These are phyloP conservation scores for Candida mesenterica DNA, from an alignment of 1,139 yeast species.

Conservation along the genomic window DNA sequence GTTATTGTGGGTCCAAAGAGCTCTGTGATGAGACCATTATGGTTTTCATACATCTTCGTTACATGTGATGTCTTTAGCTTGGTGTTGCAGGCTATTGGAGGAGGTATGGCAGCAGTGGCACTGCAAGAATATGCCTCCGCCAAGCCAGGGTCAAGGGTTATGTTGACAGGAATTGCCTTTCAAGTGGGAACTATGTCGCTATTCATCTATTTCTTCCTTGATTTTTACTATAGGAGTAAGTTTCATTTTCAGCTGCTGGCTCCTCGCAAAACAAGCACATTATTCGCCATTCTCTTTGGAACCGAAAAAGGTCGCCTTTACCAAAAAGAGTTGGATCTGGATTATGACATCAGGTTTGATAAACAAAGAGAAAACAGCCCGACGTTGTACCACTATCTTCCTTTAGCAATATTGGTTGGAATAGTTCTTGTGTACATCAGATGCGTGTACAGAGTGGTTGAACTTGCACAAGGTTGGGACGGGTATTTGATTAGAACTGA, in stretches of 20 bases:
- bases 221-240: slow-evolving; percentile 25
- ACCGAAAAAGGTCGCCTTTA: slow-evolving; percentile 20
- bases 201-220: slow-evolving; percentile 26
- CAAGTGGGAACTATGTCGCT: slow-evolving; percentile 39
- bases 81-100: slow-evolving; percentile 38
- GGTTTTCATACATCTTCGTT: slow-evolving; percentile 37
- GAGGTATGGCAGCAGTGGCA: slow-evolving; percentile 32
- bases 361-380: slow-evolving; percentile 16
- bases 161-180: slow-evolving; percentile 40
- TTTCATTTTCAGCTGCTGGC: slow-evolving; percentile 15
- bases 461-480: slow-evolving; percentile 33
- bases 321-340: slow-evolving; percentile 17
- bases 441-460: slow-evolving; percentile 33
- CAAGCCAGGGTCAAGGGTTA: slow-evolving; percentile 29
- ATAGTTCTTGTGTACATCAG: slow-evolving; percentile 27
- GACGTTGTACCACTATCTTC: slow-evolving; percentile 21
- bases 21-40: slow-evolving; percentile 29
- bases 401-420: slow-evolving; percentile 21
- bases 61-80: slow-evolving; percentile 34
- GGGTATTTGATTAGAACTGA: slow-evolving; percentile 36
- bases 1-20: slow-evolving; percentile 22
- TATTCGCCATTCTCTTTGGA: slow-evolving; percentile 22
- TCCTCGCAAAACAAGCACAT: slow-evolving; percentile 6
- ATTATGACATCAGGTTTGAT: slow-evolving; percentile 17
- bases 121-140: slow-evolving; percentile 18